A percentile compares a stretch with the other conserved stretches of the same genome.
Evolutionary conservation across 2,329 filamentous ascomycete genomes (phyloP).

Genomic region (Talaromyces sp.): DNA sequence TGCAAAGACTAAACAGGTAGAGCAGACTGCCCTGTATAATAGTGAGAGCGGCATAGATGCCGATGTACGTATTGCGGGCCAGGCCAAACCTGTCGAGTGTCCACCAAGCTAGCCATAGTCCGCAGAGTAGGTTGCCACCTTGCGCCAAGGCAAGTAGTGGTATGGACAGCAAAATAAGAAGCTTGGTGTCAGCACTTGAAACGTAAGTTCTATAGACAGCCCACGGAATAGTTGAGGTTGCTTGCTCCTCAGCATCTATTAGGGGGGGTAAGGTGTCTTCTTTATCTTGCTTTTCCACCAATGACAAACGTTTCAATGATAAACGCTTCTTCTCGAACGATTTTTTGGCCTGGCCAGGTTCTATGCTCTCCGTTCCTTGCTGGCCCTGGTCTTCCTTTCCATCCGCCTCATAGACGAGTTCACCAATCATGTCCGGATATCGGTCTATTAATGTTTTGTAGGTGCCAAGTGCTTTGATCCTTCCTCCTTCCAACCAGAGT

Average conservation of each 20-base stretch:
- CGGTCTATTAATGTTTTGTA: neutral
- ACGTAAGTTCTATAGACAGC: neutral
- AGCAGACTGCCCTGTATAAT: slow-evolving; percentile 58
- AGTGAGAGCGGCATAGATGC: slow-evolving; percentile 63
- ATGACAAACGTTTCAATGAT: neutral
- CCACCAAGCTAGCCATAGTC: slow-evolving; percentile 3
- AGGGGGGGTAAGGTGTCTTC: neutral
- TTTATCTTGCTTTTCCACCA: neutral
- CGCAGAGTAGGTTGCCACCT: slow-evolving; percentile 1
- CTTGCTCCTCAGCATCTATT: neutral
- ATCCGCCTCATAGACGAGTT: neutral
- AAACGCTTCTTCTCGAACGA: neutral
- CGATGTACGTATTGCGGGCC: slow-evolving; percentile 51
- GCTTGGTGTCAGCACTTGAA: neutral
- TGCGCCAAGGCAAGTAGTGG: neutral
- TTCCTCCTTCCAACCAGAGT: slow-evolving; percentile 3
- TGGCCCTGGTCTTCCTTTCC: neutral
- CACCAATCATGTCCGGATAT: slow-evolving; percentile 4
- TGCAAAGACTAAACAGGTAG: slow-evolving; percentile 54
- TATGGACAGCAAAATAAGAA: neutral
- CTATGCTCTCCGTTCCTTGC: neutral
- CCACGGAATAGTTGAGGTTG: neutral
- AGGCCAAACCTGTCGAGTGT: slow-evolving; percentile 1
- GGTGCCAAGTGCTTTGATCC: slow-evolving; percentile 1
- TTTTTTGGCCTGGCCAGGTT: neutral